These are phyloP conservation scores for Albizia julibrissin DNA, from an alignment of 306 rosid genomes.

Conservation along the genomic window DNA sequence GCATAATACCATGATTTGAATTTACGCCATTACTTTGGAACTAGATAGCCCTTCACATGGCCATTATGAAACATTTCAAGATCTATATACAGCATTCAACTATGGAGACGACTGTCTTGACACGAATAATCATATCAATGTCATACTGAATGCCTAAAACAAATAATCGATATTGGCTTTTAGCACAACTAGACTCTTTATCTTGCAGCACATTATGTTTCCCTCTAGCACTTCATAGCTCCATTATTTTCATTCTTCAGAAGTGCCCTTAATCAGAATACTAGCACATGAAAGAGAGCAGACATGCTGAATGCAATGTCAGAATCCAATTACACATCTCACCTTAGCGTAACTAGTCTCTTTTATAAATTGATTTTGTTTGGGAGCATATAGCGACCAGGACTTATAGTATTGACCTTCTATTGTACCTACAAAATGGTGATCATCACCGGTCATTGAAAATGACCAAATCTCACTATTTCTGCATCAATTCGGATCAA, in stretches of 20 bases:
- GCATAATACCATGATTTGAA: conserved; percentile 3
- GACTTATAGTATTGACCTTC: background rate
- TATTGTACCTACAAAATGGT: conserved; percentile 9
- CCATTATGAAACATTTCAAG: conserved; percentile 7
- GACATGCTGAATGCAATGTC: background rate
- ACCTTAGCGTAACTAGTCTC: background rate
- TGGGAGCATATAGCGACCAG: background rate
- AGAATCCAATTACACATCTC: background rate
- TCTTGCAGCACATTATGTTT: background rate
- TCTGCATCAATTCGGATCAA: conserved; percentile 1
- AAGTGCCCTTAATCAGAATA: conserved; percentile 1
- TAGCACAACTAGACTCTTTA: conserved; percentile 12
- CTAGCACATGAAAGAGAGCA: background rate
- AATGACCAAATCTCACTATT: conserved; percentile 9
- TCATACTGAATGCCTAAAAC: background rate
- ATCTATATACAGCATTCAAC: background rate
- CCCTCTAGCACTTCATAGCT: background rate
- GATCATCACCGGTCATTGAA: background rate
- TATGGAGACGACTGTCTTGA: conserved; percentile 4
- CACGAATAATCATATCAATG: background rate
- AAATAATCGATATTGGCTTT: background rate
- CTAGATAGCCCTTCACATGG: background rate
- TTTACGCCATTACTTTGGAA: background rate
- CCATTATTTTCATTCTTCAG: background rate
- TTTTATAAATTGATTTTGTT: background rate